phyloP scores from a whole-genome alignment of 73 alveolate genomes.

The Paramecium sexaurelia region DNA sequence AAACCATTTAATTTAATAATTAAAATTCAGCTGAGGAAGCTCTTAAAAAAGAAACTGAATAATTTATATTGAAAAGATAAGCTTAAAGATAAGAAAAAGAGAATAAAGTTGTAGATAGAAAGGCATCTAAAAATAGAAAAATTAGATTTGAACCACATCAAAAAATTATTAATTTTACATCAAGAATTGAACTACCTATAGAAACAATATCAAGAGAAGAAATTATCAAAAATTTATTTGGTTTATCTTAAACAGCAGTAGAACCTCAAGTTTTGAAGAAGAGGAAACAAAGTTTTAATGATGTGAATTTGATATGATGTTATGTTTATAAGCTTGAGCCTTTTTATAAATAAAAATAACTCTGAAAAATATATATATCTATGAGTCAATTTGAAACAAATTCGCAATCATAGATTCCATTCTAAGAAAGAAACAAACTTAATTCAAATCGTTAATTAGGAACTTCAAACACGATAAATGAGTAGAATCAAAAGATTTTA shows the following conservation, averaged over 20 bases:
- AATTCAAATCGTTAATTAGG: neutral
- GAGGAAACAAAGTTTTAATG: neutral
- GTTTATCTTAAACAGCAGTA: neutral
- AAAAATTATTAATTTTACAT: neutral
- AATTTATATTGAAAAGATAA: slow-evolving; percentile 24
- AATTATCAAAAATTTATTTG: slow-evolving; percentile 5
- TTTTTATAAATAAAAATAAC: neutral
- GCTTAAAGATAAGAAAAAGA: slow-evolving; percentile 17
- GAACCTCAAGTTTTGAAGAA: neutral
- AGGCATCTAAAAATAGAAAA: slow-evolving; percentile 50
- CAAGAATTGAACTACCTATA: neutral
- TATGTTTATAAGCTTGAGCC: neutral
- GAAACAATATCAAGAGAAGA: slow-evolving; percentile 14
- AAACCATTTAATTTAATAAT: neutral
- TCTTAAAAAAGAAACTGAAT: neutral
- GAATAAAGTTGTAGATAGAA: slow-evolving; percentile 43
- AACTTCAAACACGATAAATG: neutral
- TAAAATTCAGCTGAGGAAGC: neutral
- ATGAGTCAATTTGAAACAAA: neutral
- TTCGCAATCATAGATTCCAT: neutral
- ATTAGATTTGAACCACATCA: slow-evolving; percentile 46
- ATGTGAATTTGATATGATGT: neutral
- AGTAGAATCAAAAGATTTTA: neutral
- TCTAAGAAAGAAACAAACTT: neutral
- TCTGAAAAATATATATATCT: neutral